Evolutionary conservation across 306 rosid genomes (phyloP), one percentile per base, ranked within the genome.

Genomic region (Quercus dentata): DNA sequence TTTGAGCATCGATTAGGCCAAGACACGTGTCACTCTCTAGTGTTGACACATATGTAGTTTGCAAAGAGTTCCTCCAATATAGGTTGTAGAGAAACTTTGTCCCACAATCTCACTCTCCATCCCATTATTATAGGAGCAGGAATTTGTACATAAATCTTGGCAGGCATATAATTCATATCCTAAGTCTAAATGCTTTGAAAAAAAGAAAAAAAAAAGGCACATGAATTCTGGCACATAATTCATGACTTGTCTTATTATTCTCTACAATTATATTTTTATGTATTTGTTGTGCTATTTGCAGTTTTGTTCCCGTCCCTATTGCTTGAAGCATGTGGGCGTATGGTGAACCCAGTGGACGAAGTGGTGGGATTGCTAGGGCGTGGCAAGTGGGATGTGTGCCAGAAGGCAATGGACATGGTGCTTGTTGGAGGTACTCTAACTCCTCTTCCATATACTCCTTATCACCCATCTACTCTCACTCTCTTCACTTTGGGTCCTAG

Each of bases 261-360:
- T 0, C 35, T 31, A 4, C 35, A 31, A 31, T 4, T 4, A 31
- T 31, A 31, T 31, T 31, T 31, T 31, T 31, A 31, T 0, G 1
- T 31, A 0, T 19, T 0, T 27, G n/a, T 19, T 6, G 8, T 77
- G 0, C 6, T 4, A 44, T 74, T 10, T 27, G 19, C 82, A 92
- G 97, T 86, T 69, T 13, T 90, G 75, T 88, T 92, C 73, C 94
- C 81, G 86, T 92, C 97, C 58, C 85, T 92, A 63, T 75, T 92
- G 0, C 90, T 80, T 38, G 94, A 92, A 74, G 97, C 92, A 19
- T 92, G 97, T 67, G 90, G 97, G 2, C 89, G 90, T 19, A 85
- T 86, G 30, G 82, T 90, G 27, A 92, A 90, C 56, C 97, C 94
- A 23, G 94, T 92, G 33, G 80, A 79, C 79, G 97, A 94, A 1